Base-by-base conservation (phyloP, 1,284 basidiomycete genomes). In the Trametes polyzona region DNA sequence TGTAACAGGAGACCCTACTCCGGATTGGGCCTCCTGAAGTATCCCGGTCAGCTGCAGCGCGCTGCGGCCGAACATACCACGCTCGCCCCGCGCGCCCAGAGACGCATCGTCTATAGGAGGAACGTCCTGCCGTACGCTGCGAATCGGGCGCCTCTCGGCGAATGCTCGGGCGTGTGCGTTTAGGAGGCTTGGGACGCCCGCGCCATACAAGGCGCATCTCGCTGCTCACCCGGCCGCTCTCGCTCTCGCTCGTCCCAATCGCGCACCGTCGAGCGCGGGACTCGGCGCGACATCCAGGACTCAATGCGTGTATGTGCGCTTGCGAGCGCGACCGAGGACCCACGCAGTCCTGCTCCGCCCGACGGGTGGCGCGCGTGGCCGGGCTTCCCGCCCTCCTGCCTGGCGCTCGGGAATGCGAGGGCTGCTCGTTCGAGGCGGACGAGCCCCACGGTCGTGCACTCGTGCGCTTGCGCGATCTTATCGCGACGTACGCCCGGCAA, bases 161-260 rank as follows among this genome's bases (percentile, higher is more conserved):
- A 62, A 62, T 62, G 50, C 54, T 62, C 60, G 60, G 60, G 55
- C 40, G 50, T n/a, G n/a, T n/a, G n/a, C n/a, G n/a, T n/a, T n/a
- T n/a, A n/a, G n/a, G n/a, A n/a, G n/a, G 43, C 44, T 37, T 48
- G 55, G 50, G 46, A 52, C 32, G 32, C 44, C 44, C 55, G 43
- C 24, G 29, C 55, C 49, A 52, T 52, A 57, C 35, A 16, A 30
- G 49, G 55, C 27, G n/a, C n/a, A n/a, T 26, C 21, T 2, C 53
- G 4, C n/a, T 21, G 30, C 12, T 23, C 54, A n/a, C 41, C 24
- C 6, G 41, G 40, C 10, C n/a, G n/a, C n/a, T n/a, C n/a, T n/a
- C 19, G 35, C 30, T 53, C 27, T 19, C 21, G n/a, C 24, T 9
- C 24, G 23, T 9, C n/a, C 19, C 4, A 17, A 19, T 24, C 32